These are phyloP conservation scores for Geum urbanum DNA, from an alignment of 306 rosid species.

Conservation along the genomic window DNA sequence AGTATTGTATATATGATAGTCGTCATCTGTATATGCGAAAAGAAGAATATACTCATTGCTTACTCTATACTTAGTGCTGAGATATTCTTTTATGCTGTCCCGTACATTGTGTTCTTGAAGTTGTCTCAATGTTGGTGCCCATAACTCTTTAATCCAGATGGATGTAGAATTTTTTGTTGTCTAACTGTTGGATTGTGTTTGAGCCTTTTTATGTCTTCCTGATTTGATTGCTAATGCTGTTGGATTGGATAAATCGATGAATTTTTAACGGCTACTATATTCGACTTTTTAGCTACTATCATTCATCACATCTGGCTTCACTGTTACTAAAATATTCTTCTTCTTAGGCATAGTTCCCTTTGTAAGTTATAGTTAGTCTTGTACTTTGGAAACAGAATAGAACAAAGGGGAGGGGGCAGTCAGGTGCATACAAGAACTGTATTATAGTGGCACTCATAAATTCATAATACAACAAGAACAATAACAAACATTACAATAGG, in stretches of 20 bases:
- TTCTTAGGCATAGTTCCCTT: not conserved
- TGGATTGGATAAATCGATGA: not conserved
- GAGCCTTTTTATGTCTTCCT: not conserved
- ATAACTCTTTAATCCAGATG: not conserved
- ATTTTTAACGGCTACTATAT: not conserved
- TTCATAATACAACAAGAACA: not conserved
- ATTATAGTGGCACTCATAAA: not conserved
- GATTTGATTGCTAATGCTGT: not conserved
- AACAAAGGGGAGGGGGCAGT: not conserved
- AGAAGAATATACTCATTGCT: constrained; percentile 1
- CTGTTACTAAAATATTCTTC: not conserved
- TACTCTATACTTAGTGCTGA: not conserved
- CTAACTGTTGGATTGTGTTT: not conserved
- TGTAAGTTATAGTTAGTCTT: not conserved
- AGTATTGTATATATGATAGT: constrained; percentile 12
- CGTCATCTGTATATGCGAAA: not conserved
- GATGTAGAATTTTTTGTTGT: not conserved
- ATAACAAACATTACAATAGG: not conserved
- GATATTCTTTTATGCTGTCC: not conserved
- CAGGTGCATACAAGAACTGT: not conserved
- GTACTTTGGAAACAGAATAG: not conserved
- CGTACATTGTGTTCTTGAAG: not conserved
- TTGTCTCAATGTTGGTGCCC: not conserved
- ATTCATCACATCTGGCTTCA: not conserved
- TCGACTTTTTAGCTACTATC: not conserved